These are phyloP conservation scores for Selaginella tamariscina DNA, from an alignment of 75 land plant species.

Conservation along the genomic window DNA sequence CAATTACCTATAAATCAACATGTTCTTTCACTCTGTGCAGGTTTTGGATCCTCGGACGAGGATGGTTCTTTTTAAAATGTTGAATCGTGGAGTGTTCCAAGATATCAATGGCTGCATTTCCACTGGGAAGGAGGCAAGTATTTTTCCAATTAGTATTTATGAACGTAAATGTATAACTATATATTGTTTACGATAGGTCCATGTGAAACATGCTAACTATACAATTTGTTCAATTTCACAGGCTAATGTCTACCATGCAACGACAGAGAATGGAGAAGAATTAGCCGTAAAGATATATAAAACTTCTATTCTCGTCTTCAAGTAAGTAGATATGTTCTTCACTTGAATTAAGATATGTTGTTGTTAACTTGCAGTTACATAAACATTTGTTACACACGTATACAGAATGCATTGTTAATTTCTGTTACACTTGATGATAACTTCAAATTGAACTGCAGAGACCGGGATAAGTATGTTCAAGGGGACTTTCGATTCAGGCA, in stretches of 20 bases:
- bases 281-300: constrained; percentile 89
- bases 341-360: constrained; percentile 1
- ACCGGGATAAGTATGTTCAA: constrained; percentile 93
- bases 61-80: constrained; percentile 88
- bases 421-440: not conserved
- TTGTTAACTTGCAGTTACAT: not conserved
- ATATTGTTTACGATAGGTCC: no score
- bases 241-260: constrained; percentile 99
- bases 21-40: constrained; percentile 26
- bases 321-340: no score
- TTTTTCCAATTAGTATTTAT: not conserved
- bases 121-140: constrained; percentile 85
- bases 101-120: constrained; percentile 98
- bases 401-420: not conserved
- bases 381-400: not conserved
- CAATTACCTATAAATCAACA: no score
- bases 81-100: constrained; percentile 77
- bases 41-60: constrained; percentile 92
- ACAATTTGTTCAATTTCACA: constrained; percentile 22
- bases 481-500: constrained; percentile 91
- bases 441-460: constrained; percentile 58
- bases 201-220: no score
- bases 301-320: constrained; percentile 90
- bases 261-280: constrained; percentile 72
- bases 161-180: not conserved